These are phyloP conservation scores for Neurospora sp. DNA, from an alignment of 495 filamentous ascomycete genomes.

Conservation along the genomic window DNA sequence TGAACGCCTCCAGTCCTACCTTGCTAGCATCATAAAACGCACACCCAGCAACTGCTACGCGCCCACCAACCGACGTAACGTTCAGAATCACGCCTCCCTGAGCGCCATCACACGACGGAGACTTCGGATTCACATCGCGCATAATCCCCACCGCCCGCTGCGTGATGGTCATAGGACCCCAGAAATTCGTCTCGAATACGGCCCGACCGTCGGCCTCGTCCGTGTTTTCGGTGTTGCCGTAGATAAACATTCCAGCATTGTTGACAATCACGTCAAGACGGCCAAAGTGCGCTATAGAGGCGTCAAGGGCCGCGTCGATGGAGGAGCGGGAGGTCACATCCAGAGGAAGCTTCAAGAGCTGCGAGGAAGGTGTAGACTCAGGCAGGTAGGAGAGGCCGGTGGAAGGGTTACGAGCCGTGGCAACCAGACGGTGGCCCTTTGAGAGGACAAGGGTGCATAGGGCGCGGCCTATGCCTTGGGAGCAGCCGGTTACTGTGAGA, in stretches of 20 bases:
- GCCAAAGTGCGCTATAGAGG: slow-evolving; percentile 27
- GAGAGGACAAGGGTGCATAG: slow-evolving; percentile 31
- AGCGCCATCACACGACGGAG: slow-evolving; percentile 7
- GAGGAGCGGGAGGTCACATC: slow-evolving; percentile 32
- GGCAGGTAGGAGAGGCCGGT: slow-evolving; percentile 30
- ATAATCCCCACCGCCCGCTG: slow-evolving; percentile 36
- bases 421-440: slow-evolving; percentile 35
- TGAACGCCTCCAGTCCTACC: slow-evolving; percentile 47
- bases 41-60: slow-evolving; percentile 31
- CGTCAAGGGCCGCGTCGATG: slow-evolving; percentile 31
- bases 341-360: slow-evolving; percentile 34
- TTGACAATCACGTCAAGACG: slow-evolving; percentile 48
- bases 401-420: slow-evolving; percentile 32
- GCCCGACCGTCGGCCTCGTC: slow-evolving; percentile 27
- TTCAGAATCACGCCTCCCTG: slow-evolving; percentile 44
- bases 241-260: slow-evolving; percentile 43
- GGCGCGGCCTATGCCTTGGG: slow-evolving; percentile 36
- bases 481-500: slow-evolving; percentile 39
- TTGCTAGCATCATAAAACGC: slow-evolving; percentile 47
- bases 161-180: slow-evolving; percentile 36
- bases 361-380: slow-evolving; percentile 3
- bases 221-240: slow-evolving; percentile 38
- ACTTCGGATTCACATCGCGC: slow-evolving; percentile 28
- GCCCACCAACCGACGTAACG: slow-evolving; percentile 44
- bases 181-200: slow-evolving; percentile 46